These are phyloP conservation scores for Zoysia pacifica DNA, from an alignment of 176 grass and related monocot genomes.

Conservation along the genomic window DNA sequence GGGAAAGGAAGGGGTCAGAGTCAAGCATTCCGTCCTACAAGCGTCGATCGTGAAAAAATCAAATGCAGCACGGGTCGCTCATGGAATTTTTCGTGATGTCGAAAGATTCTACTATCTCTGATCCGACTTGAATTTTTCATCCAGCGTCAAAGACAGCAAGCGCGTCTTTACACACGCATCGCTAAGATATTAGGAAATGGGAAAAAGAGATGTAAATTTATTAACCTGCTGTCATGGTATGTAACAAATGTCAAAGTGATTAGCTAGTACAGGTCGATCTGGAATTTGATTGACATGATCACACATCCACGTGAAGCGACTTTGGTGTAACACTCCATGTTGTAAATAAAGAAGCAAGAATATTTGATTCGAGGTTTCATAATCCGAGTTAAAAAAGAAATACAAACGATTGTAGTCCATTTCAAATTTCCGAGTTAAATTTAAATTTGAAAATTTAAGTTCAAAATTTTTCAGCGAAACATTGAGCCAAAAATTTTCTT, in stretches of 20 bases:
- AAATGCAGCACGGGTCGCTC: background rate
- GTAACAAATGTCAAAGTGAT: background rate
- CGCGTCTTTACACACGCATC: background rate
- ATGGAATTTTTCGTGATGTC: background rate
- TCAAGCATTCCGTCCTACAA: conserved; percentile 24
- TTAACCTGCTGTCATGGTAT: background rate
- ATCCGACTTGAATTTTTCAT: background rate
- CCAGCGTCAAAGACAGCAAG: background rate
- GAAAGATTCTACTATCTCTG: background rate
- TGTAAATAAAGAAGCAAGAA: no score
- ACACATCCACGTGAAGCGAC: conserved; percentile 11
- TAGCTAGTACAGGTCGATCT: background rate
- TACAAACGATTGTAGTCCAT: no score
- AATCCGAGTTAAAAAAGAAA: no score
- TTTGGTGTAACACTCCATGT: no score
- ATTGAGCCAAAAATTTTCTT: no score
- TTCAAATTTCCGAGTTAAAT: no score
- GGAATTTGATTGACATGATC: background rate
- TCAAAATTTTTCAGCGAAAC: no score
- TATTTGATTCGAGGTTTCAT: no score
- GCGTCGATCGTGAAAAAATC: background rate
- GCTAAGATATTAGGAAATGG: background rate
- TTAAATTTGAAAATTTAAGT: no score
- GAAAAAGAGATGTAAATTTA: background rate
- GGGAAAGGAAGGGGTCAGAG: background rate